Conservation (phyloP, 345 rosid species). For the Populus nigra region DNA sequence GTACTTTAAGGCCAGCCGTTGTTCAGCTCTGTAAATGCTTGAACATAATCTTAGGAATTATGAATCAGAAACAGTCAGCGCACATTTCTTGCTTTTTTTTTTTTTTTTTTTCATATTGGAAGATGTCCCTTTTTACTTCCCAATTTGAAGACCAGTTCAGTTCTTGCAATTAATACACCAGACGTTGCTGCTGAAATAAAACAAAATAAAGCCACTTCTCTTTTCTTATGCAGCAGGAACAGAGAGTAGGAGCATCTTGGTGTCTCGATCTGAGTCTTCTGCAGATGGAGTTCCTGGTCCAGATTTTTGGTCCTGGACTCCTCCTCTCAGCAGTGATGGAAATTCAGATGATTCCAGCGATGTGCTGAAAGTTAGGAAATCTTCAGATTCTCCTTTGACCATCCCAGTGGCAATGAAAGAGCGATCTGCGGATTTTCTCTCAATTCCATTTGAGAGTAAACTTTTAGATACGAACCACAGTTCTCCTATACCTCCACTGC, state of each 20-base stretch:
- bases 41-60: too few relatives aligned
- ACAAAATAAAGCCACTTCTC: not conserved
- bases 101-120: too few relatives aligned
- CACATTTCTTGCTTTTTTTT: too few relatives aligned
- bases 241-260: slow-evolving; percentile 34
- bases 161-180: too few relatives aligned
- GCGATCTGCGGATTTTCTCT: slow-evolving; percentile 45
- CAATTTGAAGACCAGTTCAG: too few relatives aligned
- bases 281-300: slow-evolving; percentile 71
- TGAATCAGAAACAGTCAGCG: too few relatives aligned
- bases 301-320: slow-evolving; percentile 94
- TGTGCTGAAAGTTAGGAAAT: slow-evolving; percentile 26
- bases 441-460: slow-evolving; percentile 76
- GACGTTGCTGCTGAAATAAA: too few relatives aligned
- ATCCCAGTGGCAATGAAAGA: slow-evolving; percentile 60
- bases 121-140: too few relatives aligned
- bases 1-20: too few relatives aligned
- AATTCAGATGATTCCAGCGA: slow-evolving; percentile 16
- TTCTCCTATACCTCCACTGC: slow-evolving; percentile 63
- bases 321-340: slow-evolving; percentile 42
- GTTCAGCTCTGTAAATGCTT: too few relatives aligned
- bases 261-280: slow-evolving; percentile 44
- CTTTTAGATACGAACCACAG: slow-evolving; percentile 29
- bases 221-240: slow-evolving; percentile 29
- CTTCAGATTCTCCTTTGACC: slow-evolving; percentile 34